Percentiles rank a stretch among this genome's conserved stretches.
These are phyloP conservation scores for Hygrocybe punicea DNA, from an alignment of 768 basidiomycete species.

Conservation along the genomic window DNA sequence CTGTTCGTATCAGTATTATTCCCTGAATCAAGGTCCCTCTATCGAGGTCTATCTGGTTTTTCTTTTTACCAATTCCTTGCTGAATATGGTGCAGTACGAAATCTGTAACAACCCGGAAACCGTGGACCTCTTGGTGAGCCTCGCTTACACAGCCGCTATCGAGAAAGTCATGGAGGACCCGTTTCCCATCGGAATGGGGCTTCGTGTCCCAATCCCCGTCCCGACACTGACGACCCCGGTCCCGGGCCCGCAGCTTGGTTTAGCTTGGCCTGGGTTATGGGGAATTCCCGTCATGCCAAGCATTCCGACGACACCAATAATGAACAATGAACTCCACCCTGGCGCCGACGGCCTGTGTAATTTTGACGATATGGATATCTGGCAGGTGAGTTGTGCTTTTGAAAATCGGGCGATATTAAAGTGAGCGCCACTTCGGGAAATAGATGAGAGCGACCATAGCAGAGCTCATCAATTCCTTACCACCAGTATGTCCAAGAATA, in stretches of 20 bases:
- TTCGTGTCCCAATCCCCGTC: conserved; percentile 48
- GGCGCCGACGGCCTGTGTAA: conserved; percentile 45
- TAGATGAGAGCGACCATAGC: conserved; percentile 50
- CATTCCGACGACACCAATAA: background rate
- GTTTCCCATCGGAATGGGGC: conserved; percentile 56
- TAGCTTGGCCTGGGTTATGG: background rate
- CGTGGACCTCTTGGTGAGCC: conserved; percentile 68
- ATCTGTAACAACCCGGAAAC: conserved; percentile 59
- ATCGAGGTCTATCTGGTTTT: conserved; percentile 48
- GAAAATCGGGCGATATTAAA: background rate
- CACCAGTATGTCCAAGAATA: conserved; percentile 38
- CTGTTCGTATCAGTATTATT: conserved; percentile 69
- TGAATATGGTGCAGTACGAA: conserved; percentile 51
- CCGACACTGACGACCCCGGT: background rate
- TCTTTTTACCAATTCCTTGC: background rate
- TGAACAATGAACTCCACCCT: conserved; percentile 4
- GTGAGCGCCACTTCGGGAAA: background rate
- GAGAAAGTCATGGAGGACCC: conserved; percentile 55
- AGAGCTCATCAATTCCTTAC: conserved; percentile 44
- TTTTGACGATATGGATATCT: conserved; percentile 45
- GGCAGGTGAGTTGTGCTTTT: conserved; percentile 31
- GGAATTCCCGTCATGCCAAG: background rate
- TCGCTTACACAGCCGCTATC: conserved; percentile 54
- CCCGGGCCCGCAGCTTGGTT: background rate
- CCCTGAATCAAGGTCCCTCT: conserved; percentile 60